Evolutionary conservation across 768 basidiomycete species (phyloP), one percentile per base, ranked within the genome.

Genomic region (Suillus placidus): DNA sequence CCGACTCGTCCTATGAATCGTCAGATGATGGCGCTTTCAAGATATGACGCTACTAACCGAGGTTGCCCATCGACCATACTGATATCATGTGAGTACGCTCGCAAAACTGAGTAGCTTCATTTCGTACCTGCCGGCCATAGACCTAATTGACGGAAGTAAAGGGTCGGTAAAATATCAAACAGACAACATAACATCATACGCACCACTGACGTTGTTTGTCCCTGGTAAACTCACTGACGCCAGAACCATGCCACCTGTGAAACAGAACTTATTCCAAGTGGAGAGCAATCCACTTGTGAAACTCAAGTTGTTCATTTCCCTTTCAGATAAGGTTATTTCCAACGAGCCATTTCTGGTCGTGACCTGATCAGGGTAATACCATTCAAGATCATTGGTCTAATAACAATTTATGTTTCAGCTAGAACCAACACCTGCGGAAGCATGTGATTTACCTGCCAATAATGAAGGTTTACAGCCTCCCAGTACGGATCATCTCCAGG

Each of bases 181-280:
- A 26, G 4, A 30, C 10, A 66, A 38, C 37, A 23, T 40, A 13
- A 30, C 40, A 60, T 42, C 57, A 6, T 8, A 63, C 79, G 34
- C 42, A 64, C 84, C 85, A 30, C 70, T 78, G 40, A 94, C 79
- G 26, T 72, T 18, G 67, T 88, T 87, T 69, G 82, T 85, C 0
- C 93, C 93, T 9, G 93, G 93, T 56, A 94, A 78, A 34, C 80
- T 81, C n/a, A 91, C 87, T 42, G 86, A 84, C 3, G 83, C 79
- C 69, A 92, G 88, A 61, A 95, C 80, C 64, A 93, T 81, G 47
- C 95, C 95, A 43, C 93, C 94, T 37, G 93, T 93, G 78, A 97
- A 95, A 79, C 94, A 98, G 68, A 99, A 92, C 77, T 97, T 95
- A 78, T 97, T 97, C 93, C 88, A 80, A 20, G 85, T 84, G 30